Conservation (phyloP, 2,329 filamentous ascomycete genomes). For the Penicillium sp. region DNA sequence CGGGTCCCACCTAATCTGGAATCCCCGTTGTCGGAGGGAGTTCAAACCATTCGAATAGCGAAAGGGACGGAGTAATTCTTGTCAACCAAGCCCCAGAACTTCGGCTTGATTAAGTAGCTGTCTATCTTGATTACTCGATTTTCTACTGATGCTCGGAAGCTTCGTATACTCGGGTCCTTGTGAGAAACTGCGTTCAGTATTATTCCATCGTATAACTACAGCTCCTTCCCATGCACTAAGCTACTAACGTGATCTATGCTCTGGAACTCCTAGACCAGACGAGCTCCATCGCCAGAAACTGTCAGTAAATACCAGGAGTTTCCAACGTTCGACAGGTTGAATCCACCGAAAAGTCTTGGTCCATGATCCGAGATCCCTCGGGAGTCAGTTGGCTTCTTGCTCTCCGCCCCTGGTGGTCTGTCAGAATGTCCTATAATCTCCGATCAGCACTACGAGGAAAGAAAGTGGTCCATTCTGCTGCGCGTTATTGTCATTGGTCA, state of each 20-base stretch:
- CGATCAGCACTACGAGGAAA: conserved; percentile 11
- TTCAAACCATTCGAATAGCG: not conserved
- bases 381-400: not conserved
- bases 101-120: not conserved
- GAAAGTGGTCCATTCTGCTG: not conserved
- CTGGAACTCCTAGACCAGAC: conserved; percentile 1
- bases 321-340: not conserved
- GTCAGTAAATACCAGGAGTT: not conserved
- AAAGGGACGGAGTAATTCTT: conserved; percentile 1
- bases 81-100: not conserved
- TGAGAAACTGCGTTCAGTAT: not conserved
- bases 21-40: conserved; percentile 9
- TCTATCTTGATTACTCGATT: not conserved
- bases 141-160: not conserved
- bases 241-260: not conserved
- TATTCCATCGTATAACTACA: not conserved
- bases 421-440: conserved; percentile 2
- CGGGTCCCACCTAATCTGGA: conserved; percentile 11
- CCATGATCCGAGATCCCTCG: not conserved
- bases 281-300: not conserved
- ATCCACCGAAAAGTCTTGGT: not conserved
- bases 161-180: conserved; percentile 11
- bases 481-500: not conserved
- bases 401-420: not conserved
- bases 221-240: not conserved